Percentiles rank a stretch among this genome's conserved stretches.
Conservation (phyloP, 208 protist species). For the Trichomonas tenax region DNA sequence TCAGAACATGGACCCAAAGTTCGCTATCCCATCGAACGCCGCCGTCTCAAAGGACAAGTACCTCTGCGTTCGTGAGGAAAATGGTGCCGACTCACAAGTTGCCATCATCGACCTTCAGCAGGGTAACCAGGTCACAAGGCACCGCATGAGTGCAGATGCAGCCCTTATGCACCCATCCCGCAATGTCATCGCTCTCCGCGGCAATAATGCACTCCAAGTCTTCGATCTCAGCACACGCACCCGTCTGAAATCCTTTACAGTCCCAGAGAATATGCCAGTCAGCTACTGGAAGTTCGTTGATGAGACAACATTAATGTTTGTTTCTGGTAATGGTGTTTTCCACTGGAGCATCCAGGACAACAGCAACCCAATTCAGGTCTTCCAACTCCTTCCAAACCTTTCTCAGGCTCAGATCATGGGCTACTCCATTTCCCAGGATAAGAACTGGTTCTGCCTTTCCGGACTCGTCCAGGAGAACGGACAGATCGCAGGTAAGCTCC, state of each 20-base stretch:
- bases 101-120: background rate
- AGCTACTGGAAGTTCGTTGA: constrained; percentile 1
- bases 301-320: background rate
- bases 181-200: background rate
- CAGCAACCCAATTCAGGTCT: background rate
- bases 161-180: constrained; percentile 18
- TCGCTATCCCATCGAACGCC: background rate
- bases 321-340: background rate
- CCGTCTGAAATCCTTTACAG: background rate
- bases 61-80: background rate
- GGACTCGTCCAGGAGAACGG: background rate
- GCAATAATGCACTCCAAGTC: background rate
- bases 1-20: background rate
- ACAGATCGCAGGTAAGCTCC: background rate
- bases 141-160: background rate
- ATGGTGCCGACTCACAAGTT: background rate
- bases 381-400: background rate
- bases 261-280: background rate
- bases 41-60: background rate
- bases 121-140: background rate
- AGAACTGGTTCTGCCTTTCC: background rate
- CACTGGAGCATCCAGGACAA: background rate
- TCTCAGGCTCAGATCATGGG: background rate
- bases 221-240: background rate
- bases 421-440: background rate